Evolutionary conservation across 148 eudicot species (phyloP).

Genomic region (Agrostemma githago): DNA sequence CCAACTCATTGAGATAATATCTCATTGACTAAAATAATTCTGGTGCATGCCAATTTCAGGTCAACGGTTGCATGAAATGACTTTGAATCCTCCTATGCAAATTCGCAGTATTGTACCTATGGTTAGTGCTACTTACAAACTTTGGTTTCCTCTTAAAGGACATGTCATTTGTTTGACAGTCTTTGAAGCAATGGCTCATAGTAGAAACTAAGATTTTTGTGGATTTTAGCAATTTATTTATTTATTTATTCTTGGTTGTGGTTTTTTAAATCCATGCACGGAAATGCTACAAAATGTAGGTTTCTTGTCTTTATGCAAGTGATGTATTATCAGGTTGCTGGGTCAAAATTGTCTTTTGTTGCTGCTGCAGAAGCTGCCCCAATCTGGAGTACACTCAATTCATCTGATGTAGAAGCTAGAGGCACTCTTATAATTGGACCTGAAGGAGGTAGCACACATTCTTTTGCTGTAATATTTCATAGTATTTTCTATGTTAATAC

Average conservation of each 20-base stretch:
- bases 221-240: too few species aligned
- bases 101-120: constrained; percentile 46
- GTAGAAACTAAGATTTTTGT: too few species aligned
- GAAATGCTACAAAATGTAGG: not conserved
- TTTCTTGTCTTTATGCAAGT: not conserved
- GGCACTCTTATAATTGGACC: constrained; percentile 89
- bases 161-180: not conserved
- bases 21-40: not conserved
- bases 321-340: constrained; percentile 43
- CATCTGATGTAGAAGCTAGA: constrained; percentile 38
- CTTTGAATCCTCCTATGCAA: constrained; percentile 58
- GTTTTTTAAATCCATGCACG: too few species aligned
- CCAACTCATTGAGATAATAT: not conserved
- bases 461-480: not conserved
- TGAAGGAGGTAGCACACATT: constrained; percentile 77
- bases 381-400: constrained; percentile 42
- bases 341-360: constrained; percentile 62
- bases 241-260: too few species aligned
- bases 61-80: constrained; percentile 91
- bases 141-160: not conserved
- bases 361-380: constrained; percentile 88
- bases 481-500: not conserved
- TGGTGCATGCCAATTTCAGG: constrained; percentile 35
- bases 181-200: not conserved
- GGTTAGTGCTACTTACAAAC: constrained; percentile 43